Conservation (phyloP, 106 monocot species). For the Apostasia shenzhenica region DNA sequence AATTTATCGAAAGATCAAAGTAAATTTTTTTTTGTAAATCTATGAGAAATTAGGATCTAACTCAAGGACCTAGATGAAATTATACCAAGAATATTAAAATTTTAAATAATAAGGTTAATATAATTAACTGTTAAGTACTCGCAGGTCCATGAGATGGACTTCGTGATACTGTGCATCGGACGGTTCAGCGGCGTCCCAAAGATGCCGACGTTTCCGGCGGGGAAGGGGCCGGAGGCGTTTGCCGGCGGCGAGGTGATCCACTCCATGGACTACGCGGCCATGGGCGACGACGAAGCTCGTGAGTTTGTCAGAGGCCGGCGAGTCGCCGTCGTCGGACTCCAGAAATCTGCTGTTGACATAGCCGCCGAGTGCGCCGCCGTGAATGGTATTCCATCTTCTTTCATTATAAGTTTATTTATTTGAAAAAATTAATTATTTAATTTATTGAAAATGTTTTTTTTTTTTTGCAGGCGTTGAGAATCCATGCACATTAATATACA, state of each 20-base stretch:
- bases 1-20: too few species aligned
- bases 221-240: constrained; percentile 30
- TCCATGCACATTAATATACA: background rate
- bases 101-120: too few species aligned
- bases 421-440: background rate
- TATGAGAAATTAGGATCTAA: too few species aligned
- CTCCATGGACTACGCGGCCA: constrained; percentile 23
- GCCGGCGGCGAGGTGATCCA: constrained; percentile 30
- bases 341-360: constrained; percentile 27
- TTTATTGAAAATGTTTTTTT: background rate
- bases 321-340: constrained; percentile 20
- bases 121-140: too few species aligned
- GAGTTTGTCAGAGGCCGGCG: constrained; percentile 11
- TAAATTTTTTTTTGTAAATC: too few species aligned
- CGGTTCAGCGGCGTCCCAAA: too few species aligned
- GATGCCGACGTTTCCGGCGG: too few species aligned
- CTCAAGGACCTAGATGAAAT: too few species aligned
- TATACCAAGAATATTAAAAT: too few species aligned
- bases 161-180: too few species aligned
- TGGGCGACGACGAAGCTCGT: constrained; percentile 8
- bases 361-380: constrained; percentile 13
- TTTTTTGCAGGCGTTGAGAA: background rate
- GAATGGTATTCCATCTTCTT: constrained; percentile 6
- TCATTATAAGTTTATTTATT: background rate
- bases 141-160: too few species aligned